Evolutionary conservation across 2,329 filamentous ascomycete species (phyloP).

Genomic region (Fusarium equiseti): DNA sequence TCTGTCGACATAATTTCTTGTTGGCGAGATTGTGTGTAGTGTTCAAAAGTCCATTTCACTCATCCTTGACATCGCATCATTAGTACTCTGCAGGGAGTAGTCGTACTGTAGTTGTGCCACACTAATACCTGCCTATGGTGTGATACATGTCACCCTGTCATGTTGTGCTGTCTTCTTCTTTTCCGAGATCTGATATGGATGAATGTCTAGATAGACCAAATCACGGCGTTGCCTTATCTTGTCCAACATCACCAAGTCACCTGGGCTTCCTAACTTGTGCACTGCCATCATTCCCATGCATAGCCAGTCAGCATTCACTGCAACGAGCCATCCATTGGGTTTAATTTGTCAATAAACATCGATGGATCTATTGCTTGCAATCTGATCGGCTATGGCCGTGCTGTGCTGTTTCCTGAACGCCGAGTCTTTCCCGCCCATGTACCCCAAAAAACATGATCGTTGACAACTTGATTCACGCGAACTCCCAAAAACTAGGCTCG

Average conservation of each 20-base stretch:
- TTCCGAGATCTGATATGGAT: constrained; percentile 18
- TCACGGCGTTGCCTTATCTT: constrained; percentile 4
- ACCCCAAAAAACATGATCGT: constrained; percentile 5
- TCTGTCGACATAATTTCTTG: background rate
- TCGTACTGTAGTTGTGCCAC: constrained; percentile 1
- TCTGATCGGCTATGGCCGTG: constrained; percentile 21
- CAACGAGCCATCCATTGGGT: background rate
- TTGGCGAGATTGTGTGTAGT: background rate
- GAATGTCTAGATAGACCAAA: background rate
- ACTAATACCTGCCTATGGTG: constrained; percentile 9
- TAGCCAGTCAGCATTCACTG: background rate
- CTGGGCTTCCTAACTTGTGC: constrained; percentile 11
- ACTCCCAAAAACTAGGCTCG: constrained; percentile 5
- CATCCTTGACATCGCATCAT: constrained; percentile 5
- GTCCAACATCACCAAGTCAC: constrained; percentile 8
- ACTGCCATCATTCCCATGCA: background rate
- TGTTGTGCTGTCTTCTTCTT: constrained; percentile 9
- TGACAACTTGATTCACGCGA: constrained; percentile 9
- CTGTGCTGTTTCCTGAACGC: constrained; percentile 38
- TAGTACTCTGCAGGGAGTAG: background rate
- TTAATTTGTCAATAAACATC: background rate
- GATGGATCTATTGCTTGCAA: constrained; percentile 20
- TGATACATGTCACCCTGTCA: constrained; percentile 18
- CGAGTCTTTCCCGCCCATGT: constrained; percentile 41
- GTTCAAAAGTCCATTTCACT: background rate